Conservation (phyloP, 2,329 filamentous ascomycete genomes). For the Colletotrichum agaves region DNA sequence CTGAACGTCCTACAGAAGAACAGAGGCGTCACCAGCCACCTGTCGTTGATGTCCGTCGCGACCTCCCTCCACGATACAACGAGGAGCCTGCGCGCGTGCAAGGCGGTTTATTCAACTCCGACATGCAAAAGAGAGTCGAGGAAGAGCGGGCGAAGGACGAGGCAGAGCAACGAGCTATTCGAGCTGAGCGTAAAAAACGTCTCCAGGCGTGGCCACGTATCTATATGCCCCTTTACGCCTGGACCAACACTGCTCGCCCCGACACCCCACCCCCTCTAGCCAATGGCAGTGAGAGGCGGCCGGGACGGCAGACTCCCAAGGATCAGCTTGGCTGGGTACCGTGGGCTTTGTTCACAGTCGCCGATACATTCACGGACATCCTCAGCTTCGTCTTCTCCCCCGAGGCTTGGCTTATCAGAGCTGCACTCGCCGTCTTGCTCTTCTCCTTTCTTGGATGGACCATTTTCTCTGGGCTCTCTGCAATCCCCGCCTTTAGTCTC, state of each 20-base stretch:
- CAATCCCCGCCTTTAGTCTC: slow-evolving; percentile 3
- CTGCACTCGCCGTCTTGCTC: background rate
- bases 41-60: too few species aligned
- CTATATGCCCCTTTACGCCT: slow-evolving; percentile 21
- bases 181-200: slow-evolving; percentile 18
- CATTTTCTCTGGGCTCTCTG: slow-evolving; percentile 8
- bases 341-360: slow-evolving; percentile 25
- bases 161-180: slow-evolving; percentile 14
- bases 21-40: background rate
- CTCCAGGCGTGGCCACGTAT: slow-evolving; percentile 23
- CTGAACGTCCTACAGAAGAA: background rate
- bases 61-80: background rate
- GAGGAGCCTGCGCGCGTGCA: background rate
- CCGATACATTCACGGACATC: slow-evolving; percentile 18
- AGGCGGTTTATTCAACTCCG: background rate
- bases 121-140: slow-evolving; percentile 1
- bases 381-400: slow-evolving; percentile 14
- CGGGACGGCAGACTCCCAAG: background rate
- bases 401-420: slow-evolving; percentile 19
- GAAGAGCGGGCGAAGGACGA: slow-evolving; percentile 16
- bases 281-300: background rate
- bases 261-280: background rate
- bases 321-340: slow-evolving; percentile 9
- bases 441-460: slow-evolving; percentile 13
- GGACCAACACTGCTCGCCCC: slow-evolving; percentile 25